Conservation (phyloP, 768 basidiomycete species). For the Gloeopeniophorella convolvens region DNA sequence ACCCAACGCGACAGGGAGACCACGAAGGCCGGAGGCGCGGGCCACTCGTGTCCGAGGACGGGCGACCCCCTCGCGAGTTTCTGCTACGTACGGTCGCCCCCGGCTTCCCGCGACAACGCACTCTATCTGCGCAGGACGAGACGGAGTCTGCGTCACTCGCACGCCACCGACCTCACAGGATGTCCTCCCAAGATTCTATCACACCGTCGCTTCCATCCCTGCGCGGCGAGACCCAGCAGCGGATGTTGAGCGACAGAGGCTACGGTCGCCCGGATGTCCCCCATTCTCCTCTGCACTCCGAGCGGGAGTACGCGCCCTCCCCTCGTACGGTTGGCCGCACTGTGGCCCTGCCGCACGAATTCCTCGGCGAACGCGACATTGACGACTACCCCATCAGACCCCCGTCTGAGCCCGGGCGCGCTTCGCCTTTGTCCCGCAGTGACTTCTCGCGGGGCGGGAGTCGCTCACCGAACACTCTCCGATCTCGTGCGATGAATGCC, state of each 20-base stretch:
- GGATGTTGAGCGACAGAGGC: slow-evolving; percentile 10
- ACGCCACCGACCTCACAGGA: not conserved
- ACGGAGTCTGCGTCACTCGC: not conserved
- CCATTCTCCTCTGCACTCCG: slow-evolving; percentile 5
- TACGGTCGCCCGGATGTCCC: slow-evolving; percentile 14
- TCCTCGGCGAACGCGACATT: not conserved
- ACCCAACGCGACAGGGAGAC: not conserved
- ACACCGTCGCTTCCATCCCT: not conserved
- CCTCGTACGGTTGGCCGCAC: not conserved
- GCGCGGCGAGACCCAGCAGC: not conserved
- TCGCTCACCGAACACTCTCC: not conserved
- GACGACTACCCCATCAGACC: not conserved
- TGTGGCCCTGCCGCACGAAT: not conserved
- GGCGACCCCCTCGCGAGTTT: not conserved
- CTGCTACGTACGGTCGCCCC: not conserved
- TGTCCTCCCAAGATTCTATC: not conserved
- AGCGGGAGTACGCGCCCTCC: not conserved
- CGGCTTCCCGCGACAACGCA: not conserved
- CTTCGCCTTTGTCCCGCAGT: not conserved
- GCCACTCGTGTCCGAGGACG: not conserved
- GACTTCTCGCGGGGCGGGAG: not conserved
- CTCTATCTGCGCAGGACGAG: not conserved
- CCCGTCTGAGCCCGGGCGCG: not conserved
- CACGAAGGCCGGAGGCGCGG: not conserved
- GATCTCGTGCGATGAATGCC: too few relatives aligned